Percentiles rank a stretch among this genome's conserved stretches.
Evolutionary conservation across 345 rosid genomes (phyloP).

Genomic region (Eucalyptus leucophloia): DNA sequence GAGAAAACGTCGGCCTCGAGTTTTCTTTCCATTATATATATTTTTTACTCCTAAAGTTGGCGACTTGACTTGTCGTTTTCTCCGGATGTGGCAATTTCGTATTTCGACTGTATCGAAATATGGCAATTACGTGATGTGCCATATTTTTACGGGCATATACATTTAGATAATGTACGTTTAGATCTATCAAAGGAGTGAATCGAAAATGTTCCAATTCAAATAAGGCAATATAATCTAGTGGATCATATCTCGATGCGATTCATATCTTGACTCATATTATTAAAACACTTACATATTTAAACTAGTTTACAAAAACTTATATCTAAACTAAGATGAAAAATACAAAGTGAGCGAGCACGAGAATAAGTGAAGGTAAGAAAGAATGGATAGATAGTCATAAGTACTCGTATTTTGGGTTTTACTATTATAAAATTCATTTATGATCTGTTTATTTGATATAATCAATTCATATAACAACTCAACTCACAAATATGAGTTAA

Average conservation of each 20-base stretch:
- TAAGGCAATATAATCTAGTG: too few relatives aligned
- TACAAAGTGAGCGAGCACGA: accelerated
- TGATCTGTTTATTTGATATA: too few relatives aligned
- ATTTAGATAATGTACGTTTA: background rate
- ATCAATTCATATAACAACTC: too few relatives aligned
- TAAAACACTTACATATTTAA: too few relatives aligned
- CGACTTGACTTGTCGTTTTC: background rate
- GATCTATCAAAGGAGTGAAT: background rate
- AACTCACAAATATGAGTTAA: too few relatives aligned
- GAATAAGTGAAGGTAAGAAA: background rate
- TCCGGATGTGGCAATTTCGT: background rate
- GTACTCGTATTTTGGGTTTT: too few relatives aligned
- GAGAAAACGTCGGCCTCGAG: background rate
- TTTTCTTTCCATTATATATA: background rate
- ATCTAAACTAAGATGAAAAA: too few relatives aligned
- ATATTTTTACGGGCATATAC: background rate
- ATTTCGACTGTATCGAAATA: background rate
- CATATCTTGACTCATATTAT: accelerated
- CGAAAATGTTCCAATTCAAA: too few relatives aligned
- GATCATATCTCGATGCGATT: too few relatives aligned
- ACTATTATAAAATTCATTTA: too few relatives aligned
- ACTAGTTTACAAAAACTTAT: accelerated
- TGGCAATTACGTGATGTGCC: too few relatives aligned
- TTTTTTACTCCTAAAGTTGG: background rate
- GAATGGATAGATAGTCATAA: too few relatives aligned